Percentiles rank a stretch among this genome's conserved stretches.
Conservation (phyloP, 2,329 filamentous ascomycete genomes). For the Penicillium vulpinum region DNA sequence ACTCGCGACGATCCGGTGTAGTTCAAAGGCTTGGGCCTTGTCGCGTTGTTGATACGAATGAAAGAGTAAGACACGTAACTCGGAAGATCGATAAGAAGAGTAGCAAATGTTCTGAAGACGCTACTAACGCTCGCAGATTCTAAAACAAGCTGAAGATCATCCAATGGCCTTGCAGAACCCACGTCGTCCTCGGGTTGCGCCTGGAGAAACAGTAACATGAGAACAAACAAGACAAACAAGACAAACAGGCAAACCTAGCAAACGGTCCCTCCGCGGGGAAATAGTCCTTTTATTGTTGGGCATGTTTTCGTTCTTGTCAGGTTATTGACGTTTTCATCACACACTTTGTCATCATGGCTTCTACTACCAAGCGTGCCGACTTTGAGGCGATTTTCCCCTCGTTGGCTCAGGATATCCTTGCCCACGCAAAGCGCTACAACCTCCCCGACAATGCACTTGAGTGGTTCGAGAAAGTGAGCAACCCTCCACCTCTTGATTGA, state of each 20-base stretch:
- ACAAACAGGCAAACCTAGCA: constrained; percentile 35
- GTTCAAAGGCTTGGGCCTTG: not conserved
- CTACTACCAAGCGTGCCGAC: constrained; percentile 67
- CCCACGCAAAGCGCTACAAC: constrained; percentile 77
- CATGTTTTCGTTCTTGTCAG: constrained; percentile 5
- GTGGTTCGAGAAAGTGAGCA: constrained; percentile 78
- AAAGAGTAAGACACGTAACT: not conserved
- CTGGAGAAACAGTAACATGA: constrained; percentile 3
- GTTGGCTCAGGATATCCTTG: constrained; percentile 77
- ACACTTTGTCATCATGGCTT: constrained; percentile 56
- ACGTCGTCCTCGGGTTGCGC: constrained; percentile 1
- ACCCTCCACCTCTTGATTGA: not conserved
- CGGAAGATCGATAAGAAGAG: no score
- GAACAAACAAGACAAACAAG: constrained; percentile 9
- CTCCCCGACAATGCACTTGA: constrained; percentile 75
- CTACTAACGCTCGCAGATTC: not conserved
- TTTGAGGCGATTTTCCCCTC: constrained; percentile 90
- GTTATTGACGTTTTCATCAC: constrained; percentile 5
- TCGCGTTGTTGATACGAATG: not conserved
- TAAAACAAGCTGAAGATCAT: not conserved
- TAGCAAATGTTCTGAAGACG: not conserved
- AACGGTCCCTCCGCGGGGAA: constrained; percentile 25
- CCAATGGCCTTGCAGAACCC: not conserved
- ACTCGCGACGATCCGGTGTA: not conserved
- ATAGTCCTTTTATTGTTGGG: constrained; percentile 3